A percentile compares a stretch with the other conserved stretches of the same genome.
Conservation (phyloP, 345 rosid species). For the Citrus hindsii region DNA sequence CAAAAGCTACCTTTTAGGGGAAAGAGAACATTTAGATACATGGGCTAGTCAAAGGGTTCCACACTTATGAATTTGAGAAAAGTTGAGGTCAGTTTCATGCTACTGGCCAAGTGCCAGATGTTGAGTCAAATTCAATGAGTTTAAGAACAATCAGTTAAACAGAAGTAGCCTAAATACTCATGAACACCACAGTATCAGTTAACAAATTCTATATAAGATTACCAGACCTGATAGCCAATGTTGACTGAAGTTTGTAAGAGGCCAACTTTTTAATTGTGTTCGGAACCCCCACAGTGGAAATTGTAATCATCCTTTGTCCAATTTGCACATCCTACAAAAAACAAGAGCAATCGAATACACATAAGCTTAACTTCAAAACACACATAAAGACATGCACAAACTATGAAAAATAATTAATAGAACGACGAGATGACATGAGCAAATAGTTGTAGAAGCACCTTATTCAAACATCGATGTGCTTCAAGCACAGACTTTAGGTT, state of each 20-base stretch:
- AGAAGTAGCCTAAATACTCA: not conserved
- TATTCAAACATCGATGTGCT: conserved; percentile 87
- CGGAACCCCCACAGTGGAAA: conserved; percentile 95
- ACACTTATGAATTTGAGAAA: not conserved
- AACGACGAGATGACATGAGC: not conserved
- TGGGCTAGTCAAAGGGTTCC: not conserved
- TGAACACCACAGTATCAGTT: not conserved
- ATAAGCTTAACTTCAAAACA: conserved; percentile 8
- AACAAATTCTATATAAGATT: not conserved
- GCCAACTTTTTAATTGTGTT: conserved; percentile 91
- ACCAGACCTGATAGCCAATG: conserved; percentile 64
- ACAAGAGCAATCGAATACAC: not conserved
- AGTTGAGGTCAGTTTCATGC: not conserved
- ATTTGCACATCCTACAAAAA: conserved; percentile 77
- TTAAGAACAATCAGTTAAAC: not conserved
- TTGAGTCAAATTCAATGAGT: not conserved
- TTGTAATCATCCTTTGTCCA: conserved; percentile 98
- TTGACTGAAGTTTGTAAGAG: conserved; percentile 90
- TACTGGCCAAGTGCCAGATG: not conserved
- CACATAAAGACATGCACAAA: not conserved
- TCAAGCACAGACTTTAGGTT: conserved; percentile 89
- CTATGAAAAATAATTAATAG: not conserved
- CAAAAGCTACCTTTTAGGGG: not conserved
- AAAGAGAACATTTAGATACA: not conserved
- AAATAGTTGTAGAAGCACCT: conserved; percentile 40